Base-by-base conservation (phyloP, 164 flowering plant species). In the Malania oleifera region DNA sequence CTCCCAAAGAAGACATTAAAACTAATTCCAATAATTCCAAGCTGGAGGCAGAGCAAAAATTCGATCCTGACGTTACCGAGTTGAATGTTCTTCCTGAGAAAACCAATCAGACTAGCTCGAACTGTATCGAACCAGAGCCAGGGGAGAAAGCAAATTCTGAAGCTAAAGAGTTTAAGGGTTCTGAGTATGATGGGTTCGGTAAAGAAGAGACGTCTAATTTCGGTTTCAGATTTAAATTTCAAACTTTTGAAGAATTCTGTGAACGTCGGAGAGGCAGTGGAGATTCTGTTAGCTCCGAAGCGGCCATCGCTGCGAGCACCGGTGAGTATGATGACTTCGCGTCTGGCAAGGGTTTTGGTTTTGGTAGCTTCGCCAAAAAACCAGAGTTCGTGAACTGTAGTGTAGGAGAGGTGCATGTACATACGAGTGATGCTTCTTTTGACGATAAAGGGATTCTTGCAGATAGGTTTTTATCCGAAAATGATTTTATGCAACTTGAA, bases 201-300 rank as follows among this genome's bases (percentile, higher is more conserved):
- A 77, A 77, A 23, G 64, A 77, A 65, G 86, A 82, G 26, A 54
- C 72, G 15, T 59, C 82, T 1, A 70, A 73, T 38, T 73, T 77
- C 24, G 49, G 61, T 37, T 80, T 87, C 57, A 77, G 65, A 56
- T 87, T 87, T 52, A 63, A 73, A 54, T 86, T 75, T 59, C 86
- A 67, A 54, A 67, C 72, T 5, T 75, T 37, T 37, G 82, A 85
- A 57, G 85, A 85, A 10, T 70, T 71, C 35, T 26, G 55, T 35
- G 70, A 54, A 59, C 59, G 51, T 31, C 43, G 37, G 47, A 44
- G 47, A 52, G 77, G 60, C 35, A 38, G 39, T 40, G 44, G 38
- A 8, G 69, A 56, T 13, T 5, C 37, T 50, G 54, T 46, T 12
- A 51, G 29, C 28, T 48, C 34, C 22, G 62, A 54, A 45, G 54